A percentile compares a stretch with the other conserved stretches of the same genome.
Evolutionary conservation across 2,329 filamentous ascomycete genomes (phyloP).

Genomic region (Podosphaera fusca): DNA sequence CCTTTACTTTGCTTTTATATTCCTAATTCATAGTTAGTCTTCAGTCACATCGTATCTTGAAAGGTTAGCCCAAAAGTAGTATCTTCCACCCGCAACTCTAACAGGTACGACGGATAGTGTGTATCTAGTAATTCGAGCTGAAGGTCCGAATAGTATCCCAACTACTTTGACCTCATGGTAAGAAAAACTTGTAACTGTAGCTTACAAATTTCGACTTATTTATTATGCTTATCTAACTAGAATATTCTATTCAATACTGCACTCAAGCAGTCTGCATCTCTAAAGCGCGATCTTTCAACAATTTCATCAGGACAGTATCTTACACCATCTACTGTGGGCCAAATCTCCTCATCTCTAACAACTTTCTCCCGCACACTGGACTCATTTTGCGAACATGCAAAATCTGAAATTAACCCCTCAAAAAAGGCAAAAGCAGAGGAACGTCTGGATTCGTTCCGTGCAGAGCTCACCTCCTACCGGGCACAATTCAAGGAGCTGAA

Average conservation of each 20-base stretch:
- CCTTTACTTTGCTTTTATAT: too few relatives aligned
- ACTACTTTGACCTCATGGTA: background rate
- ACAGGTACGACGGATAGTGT: too few relatives aligned
- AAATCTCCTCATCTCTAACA: constrained; percentile 55
- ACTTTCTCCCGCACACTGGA: constrained; percentile 75
- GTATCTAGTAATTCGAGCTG: too few relatives aligned
- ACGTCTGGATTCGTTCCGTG: constrained; percentile 63
- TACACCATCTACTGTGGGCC: constrained; percentile 40
- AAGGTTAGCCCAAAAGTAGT: too few relatives aligned
- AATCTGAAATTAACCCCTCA: constrained; percentile 68
- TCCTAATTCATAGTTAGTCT: too few relatives aligned
- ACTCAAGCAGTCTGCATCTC: constrained; percentile 59
- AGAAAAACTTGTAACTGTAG: background rate
- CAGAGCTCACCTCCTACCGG: constrained; percentile 61
- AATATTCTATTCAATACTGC: constrained; percentile 73
- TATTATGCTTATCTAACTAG: constrained; percentile 20
- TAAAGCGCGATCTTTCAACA: constrained; percentile 52
- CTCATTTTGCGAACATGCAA: constrained; percentile 68
- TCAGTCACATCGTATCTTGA: too few relatives aligned
- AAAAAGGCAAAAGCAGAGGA: constrained; percentile 84
- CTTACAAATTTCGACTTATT: background rate
- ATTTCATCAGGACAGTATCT: constrained; percentile 36
- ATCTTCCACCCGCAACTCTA: too few relatives aligned
- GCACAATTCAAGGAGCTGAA: constrained; percentile 57
- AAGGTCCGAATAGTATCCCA: too few relatives aligned